These are phyloP conservation scores for Candida awuae DNA, from an alignment of 805 yeast genomes.

Conservation along the genomic window DNA sequence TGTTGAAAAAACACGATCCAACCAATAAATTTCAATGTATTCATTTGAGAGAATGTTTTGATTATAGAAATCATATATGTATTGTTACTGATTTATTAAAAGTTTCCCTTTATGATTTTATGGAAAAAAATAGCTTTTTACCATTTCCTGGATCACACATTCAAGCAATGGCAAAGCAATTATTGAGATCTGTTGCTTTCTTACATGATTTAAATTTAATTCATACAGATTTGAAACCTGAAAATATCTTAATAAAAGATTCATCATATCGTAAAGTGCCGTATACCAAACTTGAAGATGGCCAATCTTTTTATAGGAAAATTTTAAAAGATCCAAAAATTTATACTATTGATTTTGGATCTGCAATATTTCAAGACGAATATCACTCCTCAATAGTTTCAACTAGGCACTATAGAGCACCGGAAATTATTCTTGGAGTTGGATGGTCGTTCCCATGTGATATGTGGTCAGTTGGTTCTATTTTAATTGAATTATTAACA, in stretches of 20 bases:
- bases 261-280: constrained; percentile 37
- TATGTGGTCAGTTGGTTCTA: constrained; percentile 94
- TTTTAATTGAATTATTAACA: constrained; percentile 79
- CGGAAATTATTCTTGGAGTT: constrained; percentile 87
- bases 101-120: constrained; percentile 80
- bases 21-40: constrained; percentile 67
- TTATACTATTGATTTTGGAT: constrained; percentile 93
- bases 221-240: constrained; percentile 96
- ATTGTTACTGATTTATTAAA: constrained; percentile 84
- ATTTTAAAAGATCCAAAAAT: constrained; percentile 72
- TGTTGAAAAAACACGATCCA: constrained; percentile 66
- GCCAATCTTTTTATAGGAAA: constrained; percentile 22
- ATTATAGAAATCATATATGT: constrained; percentile 88
- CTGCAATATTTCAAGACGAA: constrained; percentile 89
- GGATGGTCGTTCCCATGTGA: constrained; percentile 98
- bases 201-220: constrained; percentile 83
- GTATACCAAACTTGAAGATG: constrained; percentile 17
- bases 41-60: constrained; percentile 82
- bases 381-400: constrained; percentile 88
- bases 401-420: constrained; percentile 95
- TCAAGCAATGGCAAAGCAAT: constrained; percentile 79
- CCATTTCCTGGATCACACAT: constrained; percentile 95
- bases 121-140: constrained; percentile 71
- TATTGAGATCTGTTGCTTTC: constrained; percentile 77
- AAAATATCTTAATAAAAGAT: constrained; percentile 69